Percentiles rank a stretch among this genome's conserved stretches.
These are phyloP conservation scores for Chytridiales sp. DNA, from an alignment of 371 early-diverging fungal genomes.

Conservation along the genomic window DNA sequence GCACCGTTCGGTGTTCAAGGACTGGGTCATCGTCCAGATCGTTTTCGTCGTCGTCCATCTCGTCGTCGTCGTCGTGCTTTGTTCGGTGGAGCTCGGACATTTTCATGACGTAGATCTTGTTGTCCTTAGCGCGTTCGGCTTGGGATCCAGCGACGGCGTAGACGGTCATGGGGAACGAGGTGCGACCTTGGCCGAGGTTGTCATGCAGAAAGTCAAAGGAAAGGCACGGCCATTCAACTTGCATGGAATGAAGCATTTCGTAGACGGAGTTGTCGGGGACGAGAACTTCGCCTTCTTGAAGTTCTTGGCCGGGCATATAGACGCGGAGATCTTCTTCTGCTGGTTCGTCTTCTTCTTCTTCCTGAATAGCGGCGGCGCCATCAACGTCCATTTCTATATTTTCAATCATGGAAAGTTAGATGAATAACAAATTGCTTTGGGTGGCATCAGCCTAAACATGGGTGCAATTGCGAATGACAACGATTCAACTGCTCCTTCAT, in stretches of 20 bases:
- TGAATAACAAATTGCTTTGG: neutral
- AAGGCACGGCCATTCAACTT: constrained; percentile 94
- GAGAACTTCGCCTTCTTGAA: constrained; percentile 86
- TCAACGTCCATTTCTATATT: neutral
- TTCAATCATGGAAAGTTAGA: no score
- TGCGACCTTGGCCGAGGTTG: constrained; percentile 76
- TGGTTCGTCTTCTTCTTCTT: constrained; percentile 37
- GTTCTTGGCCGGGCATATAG: constrained; percentile 88
- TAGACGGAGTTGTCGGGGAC: constrained; percentile 93
- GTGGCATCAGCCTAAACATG: neutral
- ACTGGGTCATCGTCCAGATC: constrained; percentile 92
- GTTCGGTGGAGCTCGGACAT: constrained; percentile 88
- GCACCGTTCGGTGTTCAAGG: constrained; percentile 75
- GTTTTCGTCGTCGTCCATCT: constrained; percentile 64
- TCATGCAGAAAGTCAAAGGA: constrained; percentile 91
- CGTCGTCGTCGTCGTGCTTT: constrained; percentile 75
- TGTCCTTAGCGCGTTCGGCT: constrained; percentile 76
- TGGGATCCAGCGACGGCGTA: constrained; percentile 96
- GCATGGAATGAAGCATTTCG: constrained; percentile 91
- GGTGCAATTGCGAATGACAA: no score
- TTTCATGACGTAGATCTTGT: constrained; percentile 91
- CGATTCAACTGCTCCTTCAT: no score
- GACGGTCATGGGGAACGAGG: constrained; percentile 82
- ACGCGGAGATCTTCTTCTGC: constrained; percentile 53
- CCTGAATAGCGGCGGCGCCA: constrained; percentile 19